A percentile compares a stretch with the other conserved stretches of the same genome.
Conservation (phyloP, 441 rosid species). For the Pelargonium fulgidum region DNA sequence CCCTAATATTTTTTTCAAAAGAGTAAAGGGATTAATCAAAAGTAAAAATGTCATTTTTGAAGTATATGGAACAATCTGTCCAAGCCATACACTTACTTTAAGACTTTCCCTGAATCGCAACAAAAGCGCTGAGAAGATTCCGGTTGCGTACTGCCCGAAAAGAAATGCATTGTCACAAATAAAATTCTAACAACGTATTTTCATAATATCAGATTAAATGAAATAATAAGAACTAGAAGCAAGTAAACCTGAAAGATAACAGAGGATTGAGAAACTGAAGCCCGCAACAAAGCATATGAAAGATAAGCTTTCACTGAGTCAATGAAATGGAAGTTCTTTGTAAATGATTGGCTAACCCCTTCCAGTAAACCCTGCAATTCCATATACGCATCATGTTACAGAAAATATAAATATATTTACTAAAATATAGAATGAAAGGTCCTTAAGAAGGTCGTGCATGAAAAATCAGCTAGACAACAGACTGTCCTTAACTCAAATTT, state of each 20-base stretch:
- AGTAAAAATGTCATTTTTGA: constrained; percentile 2
- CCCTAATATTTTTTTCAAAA: constrained; percentile 48
- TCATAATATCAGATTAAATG: constrained; percentile 18
- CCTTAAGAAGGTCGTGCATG: constrained; percentile 1
- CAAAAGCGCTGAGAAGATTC: constrained; percentile 89
- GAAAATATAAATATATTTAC: background rate
- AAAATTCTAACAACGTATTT: constrained; percentile 17
- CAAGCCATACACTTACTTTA: constrained; percentile 56
- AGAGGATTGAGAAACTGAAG: constrained; percentile 86
- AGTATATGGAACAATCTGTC: constrained; percentile 18
- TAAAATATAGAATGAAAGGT: background rate
- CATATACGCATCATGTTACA: constrained; percentile 8
- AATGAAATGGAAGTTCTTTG: constrained; percentile 94
- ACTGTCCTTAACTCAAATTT: background rate
- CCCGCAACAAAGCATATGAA: constrained; percentile 92
- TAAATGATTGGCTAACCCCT: constrained; percentile 91
- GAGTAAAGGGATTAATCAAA: background rate
- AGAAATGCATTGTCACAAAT: constrained; percentile 28
- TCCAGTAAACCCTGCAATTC: constrained; percentile 79
- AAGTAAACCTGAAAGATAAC: constrained; percentile 84
- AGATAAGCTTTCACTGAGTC: constrained; percentile 99
- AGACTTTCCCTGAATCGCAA: constrained; percentile 93
- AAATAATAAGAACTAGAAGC: constrained; percentile 16
- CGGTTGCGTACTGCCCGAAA: constrained; percentile 86
- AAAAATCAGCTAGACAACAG: background rate